Evolutionary conservation across 352 stramenopile species (phyloP), one percentile per base, ranked within the genome.

Genomic region (Pythium brachiatum): DNA sequence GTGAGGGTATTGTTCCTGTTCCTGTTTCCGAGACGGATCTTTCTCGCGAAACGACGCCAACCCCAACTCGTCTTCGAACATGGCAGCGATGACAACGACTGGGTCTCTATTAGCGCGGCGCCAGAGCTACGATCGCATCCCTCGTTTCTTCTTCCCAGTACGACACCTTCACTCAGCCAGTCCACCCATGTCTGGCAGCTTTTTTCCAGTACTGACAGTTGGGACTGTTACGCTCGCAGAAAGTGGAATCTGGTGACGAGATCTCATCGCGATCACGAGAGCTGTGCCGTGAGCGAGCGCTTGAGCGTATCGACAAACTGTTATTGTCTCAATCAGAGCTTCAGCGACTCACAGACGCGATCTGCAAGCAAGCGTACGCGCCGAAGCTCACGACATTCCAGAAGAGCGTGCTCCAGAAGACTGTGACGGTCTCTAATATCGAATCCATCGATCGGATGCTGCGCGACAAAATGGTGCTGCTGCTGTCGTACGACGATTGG

Each of bases 401-500:
- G n/a, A 68, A 60, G 36, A 50, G 57, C 6, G 38, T 78, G 47
- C 69, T 79, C n/a, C 31, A 62, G 23, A 64, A 74, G 41, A 60
- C 31, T 15, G 39, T 53, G 3, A 51, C 13, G 36, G 60, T 43
- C 26, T 70, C 75, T 0, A 64, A 67, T 9, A 68, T 89, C 16
- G 54, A 68, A 12, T 58, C 52, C 7, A 67, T 86, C 12, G 75
- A 89, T 59, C 57, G 62, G 1, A 58, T 87, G 52, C 58, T 81
- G 18, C 57, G 67, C 1, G 60, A 65, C 16, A 66, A 78, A 20
- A 66, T 47, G 55, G 52, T 56, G 11, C 43, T 87, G 23, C 62
- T 68, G 62, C 62, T 89, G 1, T 81, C 79, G 36, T 86, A 79
- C 39, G 68, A 79, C 27, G 66, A 81, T 36, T 87, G 70, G 29